A percentile compares a stretch with the other conserved stretches of the same genome.
phyloP scores from a whole-genome alignment of 2,329 filamentous ascomycete genomes.

The Samsoniella hepiali region DNA sequence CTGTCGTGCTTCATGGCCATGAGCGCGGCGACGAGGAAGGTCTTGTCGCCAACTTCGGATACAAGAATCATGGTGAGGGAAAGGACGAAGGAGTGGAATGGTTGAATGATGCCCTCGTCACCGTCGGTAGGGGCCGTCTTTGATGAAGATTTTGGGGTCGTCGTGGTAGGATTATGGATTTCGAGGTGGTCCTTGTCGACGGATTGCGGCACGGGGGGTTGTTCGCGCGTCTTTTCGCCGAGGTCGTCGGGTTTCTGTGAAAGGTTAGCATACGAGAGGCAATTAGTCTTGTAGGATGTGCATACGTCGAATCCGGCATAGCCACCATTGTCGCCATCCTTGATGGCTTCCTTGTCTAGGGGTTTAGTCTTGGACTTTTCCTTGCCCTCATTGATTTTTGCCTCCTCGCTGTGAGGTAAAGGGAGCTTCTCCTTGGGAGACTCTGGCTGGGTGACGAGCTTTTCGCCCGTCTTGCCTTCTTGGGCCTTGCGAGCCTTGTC shows the following conservation, averaged over 20 bases:
- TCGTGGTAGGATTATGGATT: conserved; percentile 34
- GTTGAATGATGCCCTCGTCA: conserved; percentile 64
- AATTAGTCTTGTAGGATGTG: conserved; percentile 26
- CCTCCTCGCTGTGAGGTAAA: conserved; percentile 74
- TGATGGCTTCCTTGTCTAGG: conserved; percentile 39
- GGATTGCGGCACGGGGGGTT: conserved; percentile 64
- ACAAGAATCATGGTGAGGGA: conserved; percentile 97
- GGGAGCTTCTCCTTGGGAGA: conserved; percentile 83
- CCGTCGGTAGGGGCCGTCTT: conserved; percentile 33
- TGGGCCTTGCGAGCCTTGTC: conserved; percentile 69
- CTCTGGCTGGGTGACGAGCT: conserved; percentile 70
- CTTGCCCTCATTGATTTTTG: conserved; percentile 54
- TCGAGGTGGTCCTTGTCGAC: conserved; percentile 63
- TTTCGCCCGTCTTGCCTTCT: conserved; percentile 63
- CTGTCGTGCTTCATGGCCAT: conserved; percentile 99
- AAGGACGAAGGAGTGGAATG: conserved; percentile 83
- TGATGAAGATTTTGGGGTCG: conserved; percentile 23
- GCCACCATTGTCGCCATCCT: conserved; percentile 34
- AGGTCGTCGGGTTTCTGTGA: conserved; percentile 75
- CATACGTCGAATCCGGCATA: conserved; percentile 39
- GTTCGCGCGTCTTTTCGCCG: conserved; percentile 73
- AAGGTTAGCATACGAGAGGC: neutral
- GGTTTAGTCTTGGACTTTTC: conserved; percentile 38
- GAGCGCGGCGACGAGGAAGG: conserved; percentile 90
- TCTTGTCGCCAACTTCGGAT: conserved; percentile 97